These are phyloP conservation scores for Asparagopsis taxiformis DNA, from an alignment of 31 red algal species.

Conservation along the genomic window DNA sequence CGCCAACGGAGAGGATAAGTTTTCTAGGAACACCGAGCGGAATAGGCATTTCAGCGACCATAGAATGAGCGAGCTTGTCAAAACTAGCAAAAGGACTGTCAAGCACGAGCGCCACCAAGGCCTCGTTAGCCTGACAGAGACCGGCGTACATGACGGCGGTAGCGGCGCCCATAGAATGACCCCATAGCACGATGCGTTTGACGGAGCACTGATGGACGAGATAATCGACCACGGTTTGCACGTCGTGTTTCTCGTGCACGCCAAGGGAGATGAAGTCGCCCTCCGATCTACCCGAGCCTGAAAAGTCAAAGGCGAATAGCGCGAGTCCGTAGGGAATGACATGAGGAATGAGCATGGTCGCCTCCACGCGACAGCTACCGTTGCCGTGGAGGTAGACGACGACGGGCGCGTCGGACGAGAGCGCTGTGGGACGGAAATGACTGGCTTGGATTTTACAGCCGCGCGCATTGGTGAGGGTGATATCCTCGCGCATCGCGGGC, in stretches of 20 bases:
- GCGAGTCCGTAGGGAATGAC: slow-evolving; percentile 68
- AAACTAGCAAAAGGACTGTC: slow-evolving; percentile 82
- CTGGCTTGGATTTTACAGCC: slow-evolving; percentile 34
- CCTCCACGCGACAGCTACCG: slow-evolving; percentile 74
- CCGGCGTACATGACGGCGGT: slow-evolving; percentile 89
- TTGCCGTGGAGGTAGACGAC: slow-evolving; percentile 90
- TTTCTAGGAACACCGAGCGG: slow-evolving; percentile 62
- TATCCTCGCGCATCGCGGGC: slow-evolving; percentile 48
- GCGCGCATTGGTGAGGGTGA: slow-evolving; percentile 32
- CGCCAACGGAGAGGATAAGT: slow-evolving; percentile 67
- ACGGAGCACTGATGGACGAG: slow-evolving; percentile 27
- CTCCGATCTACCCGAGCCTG: slow-evolving; percentile 64
- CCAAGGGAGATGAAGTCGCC: slow-evolving; percentile 87
- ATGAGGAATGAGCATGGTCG: slow-evolving; percentile 32
- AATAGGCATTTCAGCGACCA: slow-evolving; percentile 72
- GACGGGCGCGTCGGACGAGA: slow-evolving; percentile 26
- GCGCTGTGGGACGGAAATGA: slow-evolving; percentile 41
- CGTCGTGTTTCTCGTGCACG: slow-evolving; percentile 71
- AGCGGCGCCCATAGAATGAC: slow-evolving; percentile 89
- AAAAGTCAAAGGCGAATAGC: slow-evolving; percentile 88
- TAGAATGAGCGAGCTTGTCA: slow-evolving; percentile 81
- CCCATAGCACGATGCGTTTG: slow-evolving; percentile 64
- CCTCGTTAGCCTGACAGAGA: slow-evolving; percentile 11
- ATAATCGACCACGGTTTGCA: slow-evolving; percentile 66
- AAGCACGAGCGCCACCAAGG: slow-evolving; percentile 54